Percentiles rank a stretch among this genome's conserved stretches.
phyloP scores from a whole-genome alignment of 495 filamentous ascomycete species.

The Coniosporium apollinis region DNA sequence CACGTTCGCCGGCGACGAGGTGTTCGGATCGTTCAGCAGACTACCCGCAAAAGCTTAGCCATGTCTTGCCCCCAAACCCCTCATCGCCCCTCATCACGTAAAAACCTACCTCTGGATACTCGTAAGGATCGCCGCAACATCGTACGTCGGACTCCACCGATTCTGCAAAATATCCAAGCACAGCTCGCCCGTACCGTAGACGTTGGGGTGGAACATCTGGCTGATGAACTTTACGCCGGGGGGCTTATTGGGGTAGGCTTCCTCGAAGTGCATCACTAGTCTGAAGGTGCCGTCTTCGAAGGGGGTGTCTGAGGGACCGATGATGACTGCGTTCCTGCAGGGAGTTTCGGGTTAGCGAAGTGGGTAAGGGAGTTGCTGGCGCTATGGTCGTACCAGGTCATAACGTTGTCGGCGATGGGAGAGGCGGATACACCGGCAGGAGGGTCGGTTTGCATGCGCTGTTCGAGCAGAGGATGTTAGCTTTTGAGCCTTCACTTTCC shows the following conservation, averaged over 20 bases:
- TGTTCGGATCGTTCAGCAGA: slow-evolving; percentile 96
- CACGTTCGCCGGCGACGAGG: slow-evolving; percentile 90
- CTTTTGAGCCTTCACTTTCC: neutral
- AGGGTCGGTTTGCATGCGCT: slow-evolving; percentile 99
- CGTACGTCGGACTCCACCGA: slow-evolving; percentile 96
- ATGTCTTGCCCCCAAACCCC: slow-evolving; percentile 4
- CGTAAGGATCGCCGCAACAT: slow-evolving; percentile 90
- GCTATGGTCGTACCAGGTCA: slow-evolving; percentile 66
- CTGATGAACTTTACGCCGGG: slow-evolving; percentile 97
- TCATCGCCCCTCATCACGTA: neutral
- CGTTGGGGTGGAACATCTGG: slow-evolving; percentile 98
- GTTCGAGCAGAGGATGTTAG: slow-evolving; percentile 5
- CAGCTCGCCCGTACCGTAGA: slow-evolving; percentile 91
- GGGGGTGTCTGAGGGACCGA: slow-evolving; percentile 90
- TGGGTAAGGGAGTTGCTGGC: neutral
- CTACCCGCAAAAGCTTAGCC: slow-evolving; percentile 28
- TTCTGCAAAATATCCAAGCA: slow-evolving; percentile 97
- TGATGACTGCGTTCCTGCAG: slow-evolving; percentile 92
- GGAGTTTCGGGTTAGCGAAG: neutral
- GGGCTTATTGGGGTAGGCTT: slow-evolving; percentile 96
- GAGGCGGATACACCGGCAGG: slow-evolving; percentile 94
- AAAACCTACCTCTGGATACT: slow-evolving; percentile 79
- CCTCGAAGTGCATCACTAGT: slow-evolving; percentile 97
- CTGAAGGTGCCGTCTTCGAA: slow-evolving; percentile 98
- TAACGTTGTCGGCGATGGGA: slow-evolving; percentile 94